phyloP scores from a whole-genome alignment of 305 asterid genomes.

The Fraxinus velutina region DNA sequence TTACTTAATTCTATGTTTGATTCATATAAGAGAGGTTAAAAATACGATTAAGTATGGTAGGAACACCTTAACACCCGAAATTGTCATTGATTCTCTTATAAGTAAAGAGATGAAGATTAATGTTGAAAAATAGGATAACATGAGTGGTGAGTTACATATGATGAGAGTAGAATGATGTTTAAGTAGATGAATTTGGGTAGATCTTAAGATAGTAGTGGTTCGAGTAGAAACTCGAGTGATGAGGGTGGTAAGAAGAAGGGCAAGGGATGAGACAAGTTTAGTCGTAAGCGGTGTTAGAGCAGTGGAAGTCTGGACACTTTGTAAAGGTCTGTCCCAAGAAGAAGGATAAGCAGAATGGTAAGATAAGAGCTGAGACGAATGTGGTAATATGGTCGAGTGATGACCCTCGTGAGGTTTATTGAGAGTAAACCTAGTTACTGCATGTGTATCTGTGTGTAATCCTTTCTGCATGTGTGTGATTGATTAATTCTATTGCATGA shows the following conservation, averaged over 20 bases:
- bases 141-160: not conserved
- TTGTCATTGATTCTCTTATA: not conserved
- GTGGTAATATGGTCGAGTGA: not conserved
- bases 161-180: not conserved
- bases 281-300: not conserved
- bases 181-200: not conserved
- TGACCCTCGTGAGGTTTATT: not conserved
- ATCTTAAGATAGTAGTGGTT: not conserved
- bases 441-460: not conserved
- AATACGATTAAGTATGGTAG: not conserved
- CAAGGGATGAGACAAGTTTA: not conserved
- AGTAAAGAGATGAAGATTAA: not conserved
- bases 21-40: not conserved
- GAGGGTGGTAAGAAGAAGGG: not conserved
- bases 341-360: not conserved
- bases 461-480: not conserved
- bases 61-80: not conserved
- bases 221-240: not conserved
- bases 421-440: not conserved
- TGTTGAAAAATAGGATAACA: not conserved
- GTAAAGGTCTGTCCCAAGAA: not conserved
- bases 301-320: not conserved
- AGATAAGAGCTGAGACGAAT: not conserved
- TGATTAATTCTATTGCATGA: not conserved
- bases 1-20: not conserved